phyloP scores from a whole-genome alignment of 768 basidiomycete genomes.

The Suillus subluteus region DNA sequence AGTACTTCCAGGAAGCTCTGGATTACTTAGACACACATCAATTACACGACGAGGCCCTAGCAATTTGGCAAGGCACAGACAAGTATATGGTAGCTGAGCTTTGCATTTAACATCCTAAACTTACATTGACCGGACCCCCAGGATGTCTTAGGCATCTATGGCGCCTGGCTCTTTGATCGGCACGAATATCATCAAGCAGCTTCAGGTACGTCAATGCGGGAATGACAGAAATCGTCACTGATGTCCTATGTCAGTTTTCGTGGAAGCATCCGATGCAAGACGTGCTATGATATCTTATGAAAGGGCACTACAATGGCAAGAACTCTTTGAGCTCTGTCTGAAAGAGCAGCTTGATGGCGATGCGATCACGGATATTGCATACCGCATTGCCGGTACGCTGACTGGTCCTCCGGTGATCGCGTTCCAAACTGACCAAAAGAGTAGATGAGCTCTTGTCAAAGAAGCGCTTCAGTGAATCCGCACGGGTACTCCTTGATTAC shows the following conservation, averaged over 20 bases:
- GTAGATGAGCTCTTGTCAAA: conserved; percentile 83
- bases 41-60: conserved; percentile 74
- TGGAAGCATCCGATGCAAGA: conserved; percentile 58
- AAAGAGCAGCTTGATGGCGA: conserved; percentile 52
- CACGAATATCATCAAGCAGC: conserved; percentile 86
- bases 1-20: conserved; percentile 78
- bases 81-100: conserved; percentile 55
- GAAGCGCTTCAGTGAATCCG: conserved; percentile 81
- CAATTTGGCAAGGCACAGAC: conserved; percentile 71
- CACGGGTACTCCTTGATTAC: conserved; percentile 83
- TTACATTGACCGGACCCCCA: conserved; percentile 33
- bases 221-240: not conserved
- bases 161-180: conserved; percentile 85
- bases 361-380: conserved; percentile 65
- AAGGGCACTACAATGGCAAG: conserved; percentile 87
- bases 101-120: not conserved
- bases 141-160: conserved; percentile 76
- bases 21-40: conserved; percentile 78
- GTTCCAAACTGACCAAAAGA: conserved; percentile 15
- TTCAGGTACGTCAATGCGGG: conserved; percentile 50
- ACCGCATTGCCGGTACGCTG: conserved; percentile 77
- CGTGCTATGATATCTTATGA: conserved; percentile 92
- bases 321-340: conserved; percentile 81
- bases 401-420: not conserved
- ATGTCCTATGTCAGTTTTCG: conserved; percentile 58